Evolutionary conservation across 495 filamentous ascomycete genomes (phyloP).

Genomic region (Annulohypoxylon moriforme): DNA sequence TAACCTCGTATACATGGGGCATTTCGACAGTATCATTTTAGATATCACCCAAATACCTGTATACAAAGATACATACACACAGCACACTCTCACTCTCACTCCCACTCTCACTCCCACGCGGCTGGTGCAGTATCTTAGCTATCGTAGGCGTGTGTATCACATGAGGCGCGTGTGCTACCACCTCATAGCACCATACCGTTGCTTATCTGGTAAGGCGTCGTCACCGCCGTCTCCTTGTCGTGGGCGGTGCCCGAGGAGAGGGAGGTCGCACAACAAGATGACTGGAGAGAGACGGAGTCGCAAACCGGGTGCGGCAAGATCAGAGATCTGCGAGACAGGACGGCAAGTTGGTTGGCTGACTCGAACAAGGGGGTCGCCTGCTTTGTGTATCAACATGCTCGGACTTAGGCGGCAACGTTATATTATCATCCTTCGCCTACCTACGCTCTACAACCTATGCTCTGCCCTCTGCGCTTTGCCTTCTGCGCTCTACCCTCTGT

Average conservation of each 20-base stretch:
- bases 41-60: not conserved
- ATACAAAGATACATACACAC: not conserved
- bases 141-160: not conserved
- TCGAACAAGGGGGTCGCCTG: slow-evolving; percentile 13
- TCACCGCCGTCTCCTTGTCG: not conserved
- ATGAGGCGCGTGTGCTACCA: not conserved
- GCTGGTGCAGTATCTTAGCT: not conserved
- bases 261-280: slow-evolving; percentile 5
- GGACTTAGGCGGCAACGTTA: slow-evolving; percentile 40
- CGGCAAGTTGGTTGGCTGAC: slow-evolving; percentile 12
- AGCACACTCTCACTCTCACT: not conserved
- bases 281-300: slow-evolving; percentile 15
- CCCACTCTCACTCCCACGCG: not conserved
- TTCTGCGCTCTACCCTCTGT: no score
- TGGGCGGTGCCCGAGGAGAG: not conserved
- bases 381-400: slow-evolving; percentile 27
- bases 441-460: no score
- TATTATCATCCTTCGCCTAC: slow-evolving; percentile 21
- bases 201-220: not conserved
- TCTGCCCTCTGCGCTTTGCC: no score
- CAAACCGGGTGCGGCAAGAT: slow-evolving; percentile 16
- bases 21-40: no score
- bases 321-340: slow-evolving; percentile 25
- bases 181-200: slow-evolving; percentile 3
- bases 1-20: no score